A percentile compares a stretch with the other conserved stretches of the same genome.
phyloP scores from a whole-genome alignment of 768 basidiomycete species.

The Lactifluus echinatus region DNA sequence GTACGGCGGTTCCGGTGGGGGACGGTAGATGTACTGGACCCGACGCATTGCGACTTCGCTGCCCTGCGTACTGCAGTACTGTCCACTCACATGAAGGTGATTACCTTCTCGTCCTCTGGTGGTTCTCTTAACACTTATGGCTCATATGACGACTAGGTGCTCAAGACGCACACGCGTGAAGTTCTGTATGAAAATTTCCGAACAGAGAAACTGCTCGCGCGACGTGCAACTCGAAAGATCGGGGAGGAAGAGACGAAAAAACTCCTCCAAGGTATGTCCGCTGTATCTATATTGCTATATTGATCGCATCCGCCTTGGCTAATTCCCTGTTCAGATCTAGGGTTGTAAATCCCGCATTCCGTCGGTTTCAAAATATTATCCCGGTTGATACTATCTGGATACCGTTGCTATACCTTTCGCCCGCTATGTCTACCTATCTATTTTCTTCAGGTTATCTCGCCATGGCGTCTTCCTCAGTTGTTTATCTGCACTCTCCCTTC shows the following conservation, averaged over 20 bases:
- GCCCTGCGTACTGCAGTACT: conserved; percentile 77
- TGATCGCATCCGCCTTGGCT: background rate
- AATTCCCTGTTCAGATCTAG: conserved; percentile 9
- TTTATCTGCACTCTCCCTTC: background rate
- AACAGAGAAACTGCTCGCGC: conserved; percentile 82
- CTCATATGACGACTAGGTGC: conserved; percentile 37
- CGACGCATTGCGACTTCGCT: conserved; percentile 81
- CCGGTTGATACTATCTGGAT: conserved; percentile 5
- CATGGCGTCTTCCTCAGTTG: background rate
- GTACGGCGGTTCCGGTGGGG: conserved; percentile 83
- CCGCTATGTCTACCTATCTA: conserved; percentile 3
- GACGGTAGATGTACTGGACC: conserved; percentile 76
- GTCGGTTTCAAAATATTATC: background rate
- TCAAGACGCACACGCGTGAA: conserved; percentile 79
- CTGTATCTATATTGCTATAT: too few species aligned
- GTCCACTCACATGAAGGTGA: conserved; percentile 78
- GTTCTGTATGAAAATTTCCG: conserved; percentile 90
- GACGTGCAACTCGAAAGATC: conserved; percentile 74
- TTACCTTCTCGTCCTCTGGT: conserved; percentile 17
- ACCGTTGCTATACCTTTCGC: conserved; percentile 7
- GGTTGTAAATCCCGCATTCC: conserved; percentile 4
- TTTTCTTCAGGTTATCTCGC: background rate
- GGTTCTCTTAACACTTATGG: background rate
- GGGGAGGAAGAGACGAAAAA: conserved; percentile 65
- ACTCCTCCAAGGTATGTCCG: conserved; percentile 58